Conservation (phyloP, 2,329 filamentous ascomycete genomes). For the Colletotrichum magnum region DNA sequence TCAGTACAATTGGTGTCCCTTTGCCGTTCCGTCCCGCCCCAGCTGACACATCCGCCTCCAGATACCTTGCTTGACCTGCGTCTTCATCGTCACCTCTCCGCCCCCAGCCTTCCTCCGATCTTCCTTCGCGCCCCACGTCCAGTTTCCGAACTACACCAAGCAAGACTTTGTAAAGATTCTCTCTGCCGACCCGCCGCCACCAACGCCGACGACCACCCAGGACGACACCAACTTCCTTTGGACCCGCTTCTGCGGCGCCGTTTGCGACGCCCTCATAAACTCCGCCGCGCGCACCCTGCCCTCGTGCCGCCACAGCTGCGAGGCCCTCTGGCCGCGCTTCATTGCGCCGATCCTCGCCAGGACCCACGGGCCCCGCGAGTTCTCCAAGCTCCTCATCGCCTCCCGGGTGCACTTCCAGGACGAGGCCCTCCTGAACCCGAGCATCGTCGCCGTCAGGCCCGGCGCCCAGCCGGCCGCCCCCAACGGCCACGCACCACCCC, state of each 20-base stretch:
- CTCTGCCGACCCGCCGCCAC: constrained; percentile 62
- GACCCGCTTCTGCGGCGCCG: constrained; percentile 84
- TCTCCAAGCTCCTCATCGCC: constrained; percentile 84
- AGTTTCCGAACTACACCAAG: constrained; percentile 89
- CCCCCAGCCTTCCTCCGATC: constrained; percentile 78
- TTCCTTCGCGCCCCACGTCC: constrained; percentile 76
- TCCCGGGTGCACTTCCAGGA: constrained; percentile 79
- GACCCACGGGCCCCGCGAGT: constrained; percentile 83
- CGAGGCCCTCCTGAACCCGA: constrained; percentile 77
- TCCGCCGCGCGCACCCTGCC: constrained; percentile 85
- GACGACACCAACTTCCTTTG: constrained; percentile 78
- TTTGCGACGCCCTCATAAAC: constrained; percentile 89
- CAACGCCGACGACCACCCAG: constrained; percentile 64
- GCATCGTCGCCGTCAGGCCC: constrained; percentile 61
- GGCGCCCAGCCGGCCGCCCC: neutral
- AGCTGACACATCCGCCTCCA: constrained; percentile 52
- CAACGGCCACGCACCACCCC: neutral
- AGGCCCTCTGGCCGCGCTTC: constrained; percentile 88
- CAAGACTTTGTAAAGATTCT: constrained; percentile 85
- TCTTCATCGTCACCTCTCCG: constrained; percentile 83
- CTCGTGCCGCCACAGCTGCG: constrained; percentile 78
- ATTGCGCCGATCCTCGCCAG: constrained; percentile 81
- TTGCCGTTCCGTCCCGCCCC: neutral
- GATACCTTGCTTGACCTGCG: constrained; percentile 83
- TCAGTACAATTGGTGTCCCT: constrained; percentile 57